A percentile compares a stretch with the other conserved stretches of the same genome.
Conservation (phyloP, 306 rosid species). For the Prunus salicina region DNA sequence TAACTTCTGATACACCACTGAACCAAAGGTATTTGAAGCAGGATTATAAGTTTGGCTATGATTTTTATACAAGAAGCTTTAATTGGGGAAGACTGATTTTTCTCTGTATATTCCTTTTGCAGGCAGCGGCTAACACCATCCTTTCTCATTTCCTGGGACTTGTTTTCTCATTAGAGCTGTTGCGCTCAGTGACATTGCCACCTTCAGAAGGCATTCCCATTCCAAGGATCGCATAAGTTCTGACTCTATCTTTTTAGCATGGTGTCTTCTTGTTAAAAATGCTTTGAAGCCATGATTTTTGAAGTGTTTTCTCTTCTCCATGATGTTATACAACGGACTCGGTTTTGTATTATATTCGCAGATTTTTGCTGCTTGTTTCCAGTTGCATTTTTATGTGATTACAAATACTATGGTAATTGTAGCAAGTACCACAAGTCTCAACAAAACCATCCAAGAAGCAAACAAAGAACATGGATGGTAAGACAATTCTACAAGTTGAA, state of each 20-base stretch:
- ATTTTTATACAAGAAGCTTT: neutral
- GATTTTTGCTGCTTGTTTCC: neutral
- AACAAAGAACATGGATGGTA: neutral
- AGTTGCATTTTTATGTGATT: neutral
- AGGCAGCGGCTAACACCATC: slow-evolving; percentile 97
- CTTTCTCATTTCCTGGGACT: slow-evolving; percentile 97
- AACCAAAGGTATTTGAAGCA: neutral
- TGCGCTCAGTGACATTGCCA: slow-evolving; percentile 80
- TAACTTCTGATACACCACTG: neutral
- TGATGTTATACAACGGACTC: neutral
- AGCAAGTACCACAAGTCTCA: too few species aligned
- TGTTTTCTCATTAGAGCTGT: slow-evolving; percentile 77
- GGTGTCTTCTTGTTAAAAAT: neutral
- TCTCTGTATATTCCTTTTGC: slow-evolving; percentile 13
- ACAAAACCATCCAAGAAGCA: too few species aligned
- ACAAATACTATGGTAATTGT: neutral
- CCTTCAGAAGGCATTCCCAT: slow-evolving; percentile 53
- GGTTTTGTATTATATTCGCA: slow-evolving; percentile 5
- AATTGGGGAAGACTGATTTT: neutral
- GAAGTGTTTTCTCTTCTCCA: slow-evolving; percentile 8
- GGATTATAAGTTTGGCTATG: neutral
- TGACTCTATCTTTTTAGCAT: neutral
- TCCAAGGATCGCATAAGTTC: slow-evolving; percentile 57
- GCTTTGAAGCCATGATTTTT: slow-evolving; percentile 11
- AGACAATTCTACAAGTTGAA: neutral